Evolutionary conservation across 306 rosid species (phyloP).

Genomic region (Ziziphus jujuba): DNA sequence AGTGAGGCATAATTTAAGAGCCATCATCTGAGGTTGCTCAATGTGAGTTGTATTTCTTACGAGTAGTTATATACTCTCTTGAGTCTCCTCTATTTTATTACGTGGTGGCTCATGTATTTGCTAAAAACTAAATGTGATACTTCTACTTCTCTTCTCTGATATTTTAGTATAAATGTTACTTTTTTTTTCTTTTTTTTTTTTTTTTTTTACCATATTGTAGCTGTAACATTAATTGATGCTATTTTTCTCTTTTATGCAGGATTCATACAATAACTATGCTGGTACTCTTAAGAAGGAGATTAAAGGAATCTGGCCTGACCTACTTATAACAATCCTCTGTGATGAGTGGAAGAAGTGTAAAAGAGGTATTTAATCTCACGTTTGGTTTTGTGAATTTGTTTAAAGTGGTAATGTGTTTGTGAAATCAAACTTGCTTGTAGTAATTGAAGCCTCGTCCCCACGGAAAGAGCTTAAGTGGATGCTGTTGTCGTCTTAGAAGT

Average conservation of each 20-base stretch:
- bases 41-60: constrained; percentile 45
- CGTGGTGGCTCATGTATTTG: too few relatives aligned
- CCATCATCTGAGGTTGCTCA: constrained; percentile 66
- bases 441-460: constrained; percentile 86
- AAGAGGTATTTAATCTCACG: constrained; percentile 57
- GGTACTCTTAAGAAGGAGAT: constrained; percentile 61
- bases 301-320: constrained; percentile 83
- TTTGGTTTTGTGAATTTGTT: constrained; percentile 16
- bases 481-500: constrained; percentile 50
- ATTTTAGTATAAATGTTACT: too few relatives aligned
- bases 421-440: constrained; percentile 45
- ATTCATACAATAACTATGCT: constrained; percentile 61
- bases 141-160: too few relatives aligned
- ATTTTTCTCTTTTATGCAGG: constrained; percentile 41
- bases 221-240: background rate
- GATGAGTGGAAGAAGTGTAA: constrained; percentile 93
- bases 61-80: background rate
- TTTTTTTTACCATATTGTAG: too few relatives aligned
- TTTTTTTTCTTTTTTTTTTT: too few relatives aligned
- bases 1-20: constrained; percentile 74
- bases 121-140: too few relatives aligned
- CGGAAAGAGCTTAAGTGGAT: constrained; percentile 64
- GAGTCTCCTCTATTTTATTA: background rate
- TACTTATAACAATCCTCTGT: constrained; percentile 58
- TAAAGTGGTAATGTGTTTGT: constrained; percentile 23